Base-by-base conservation (phyloP, 2,329 filamentous ascomycete genomes). In the Botryotinia calthae region DNA sequence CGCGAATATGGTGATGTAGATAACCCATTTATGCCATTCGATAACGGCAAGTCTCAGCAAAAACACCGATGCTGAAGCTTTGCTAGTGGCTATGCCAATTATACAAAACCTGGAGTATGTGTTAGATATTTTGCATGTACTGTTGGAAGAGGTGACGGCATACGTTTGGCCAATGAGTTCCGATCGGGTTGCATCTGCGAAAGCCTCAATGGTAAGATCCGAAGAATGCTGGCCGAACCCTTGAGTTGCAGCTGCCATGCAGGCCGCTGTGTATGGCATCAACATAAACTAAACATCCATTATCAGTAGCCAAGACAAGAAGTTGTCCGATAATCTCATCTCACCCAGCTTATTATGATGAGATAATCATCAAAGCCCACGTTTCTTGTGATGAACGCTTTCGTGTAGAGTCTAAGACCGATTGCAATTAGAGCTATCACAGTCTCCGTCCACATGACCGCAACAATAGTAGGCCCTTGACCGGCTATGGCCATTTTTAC, bases 121-220 rank as follows among this genome's bases (percentile, higher is more conserved):
- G 8, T 66, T 51, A 66, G 31, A 37, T 16, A 2, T 1, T 3
- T 51, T 46, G 14, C 1, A 22, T 67, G 69, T 66, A 51, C 25
- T 54, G 1, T 48, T 16, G 20, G 63, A 6, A 69, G 20, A 10
- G 12, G 10, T 66, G 40, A 56, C 31, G 25, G 37, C 48, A 44
- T 46, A 75, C 74, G 74, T 75, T 72, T 76, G 75, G 9, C 75
- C 75, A 51, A 76, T 74, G n/a, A 76, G 72, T 61, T 75, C 71
- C 28, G 71, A 61, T 68, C 56, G 64, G 25, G 71, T 74, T 9
- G 73, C 73, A 65, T 31, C 16, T 18, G 62, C 28, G 34, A 73
- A 71, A 31, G 67, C 54, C 34, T 74, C 61, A 4, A 51, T 25
- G 22, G 61, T 54, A 40, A 75, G 68, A 40, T 72, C 54, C 8